Percentiles rank a stretch among this genome's conserved stretches.
phyloP scores from a whole-genome alignment of 345 rosid species.

The Balakata baccata region DNA sequence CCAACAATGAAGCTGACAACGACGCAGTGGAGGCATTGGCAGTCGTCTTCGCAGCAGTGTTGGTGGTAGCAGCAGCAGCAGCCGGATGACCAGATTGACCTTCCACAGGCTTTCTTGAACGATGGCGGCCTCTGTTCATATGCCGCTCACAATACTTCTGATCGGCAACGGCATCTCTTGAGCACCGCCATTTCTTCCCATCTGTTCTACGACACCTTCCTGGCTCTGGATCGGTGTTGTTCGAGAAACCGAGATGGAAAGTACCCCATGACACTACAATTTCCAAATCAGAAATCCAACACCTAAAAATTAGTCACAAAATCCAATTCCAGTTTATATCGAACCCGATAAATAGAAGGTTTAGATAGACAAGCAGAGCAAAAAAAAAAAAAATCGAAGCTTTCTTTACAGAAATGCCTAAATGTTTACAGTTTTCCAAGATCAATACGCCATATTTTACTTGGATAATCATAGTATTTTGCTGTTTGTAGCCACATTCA shows the following conservation, averaged over 20 bases:
- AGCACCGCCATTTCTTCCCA: slow-evolving; percentile 99
- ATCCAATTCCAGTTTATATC: neutral
- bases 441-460: neutral
- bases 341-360: neutral
- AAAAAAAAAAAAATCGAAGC: neutral
- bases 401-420: neutral
- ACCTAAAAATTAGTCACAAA: neutral
- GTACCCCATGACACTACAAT: slow-evolving; percentile 67
- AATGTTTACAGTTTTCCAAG: neutral
- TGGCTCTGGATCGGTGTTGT: slow-evolving; percentile 84
- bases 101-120: slow-evolving; percentile 99
- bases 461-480: neutral
- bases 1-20: too few relatives aligned
- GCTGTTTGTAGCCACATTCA: slow-evolving; percentile 1
- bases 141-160: slow-evolving; percentile 97
- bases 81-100: slow-evolving; percentile 79
- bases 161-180: slow-evolving; percentile 84
- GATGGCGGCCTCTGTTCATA: slow-evolving; percentile 98
- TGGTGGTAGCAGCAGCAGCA: slow-evolving; percentile 23
- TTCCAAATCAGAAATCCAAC: slow-evolving; percentile 7
- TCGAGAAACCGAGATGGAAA: slow-evolving; percentile 79
- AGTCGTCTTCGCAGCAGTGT: too few relatives aligned
- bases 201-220: slow-evolving; percentile 97
- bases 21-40: neutral
- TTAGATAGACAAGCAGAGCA: neutral